These are phyloP conservation scores for Stephanodiscus minutulus DNA, from an alignment of 108 stramenopile species.

Conservation along the genomic window DNA sequence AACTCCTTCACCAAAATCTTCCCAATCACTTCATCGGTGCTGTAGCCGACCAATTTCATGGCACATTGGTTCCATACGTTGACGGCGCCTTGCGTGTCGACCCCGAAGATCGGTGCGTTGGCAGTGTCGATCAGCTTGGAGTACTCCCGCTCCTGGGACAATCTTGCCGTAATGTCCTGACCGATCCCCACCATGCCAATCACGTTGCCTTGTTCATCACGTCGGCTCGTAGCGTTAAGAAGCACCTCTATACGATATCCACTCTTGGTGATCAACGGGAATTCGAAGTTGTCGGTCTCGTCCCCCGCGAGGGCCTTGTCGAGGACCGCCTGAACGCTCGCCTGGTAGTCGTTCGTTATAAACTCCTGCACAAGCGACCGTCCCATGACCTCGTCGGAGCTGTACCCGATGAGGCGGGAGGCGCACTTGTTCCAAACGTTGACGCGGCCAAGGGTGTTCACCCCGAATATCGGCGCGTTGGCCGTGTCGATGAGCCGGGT, in stretches of 20 bases:
- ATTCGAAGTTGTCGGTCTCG: background rate
- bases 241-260: slow-evolving; percentile 43
- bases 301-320: background rate
- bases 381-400: slow-evolving; percentile 52
- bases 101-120: slow-evolving; percentile 64
- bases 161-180: slow-evolving; percentile 59
- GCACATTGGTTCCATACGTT: slow-evolving; percentile 62
- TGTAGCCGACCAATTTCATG: slow-evolving; percentile 62
- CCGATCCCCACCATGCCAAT: slow-evolving; percentile 61
- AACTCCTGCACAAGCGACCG: background rate
- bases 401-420: slow-evolving; percentile 53
- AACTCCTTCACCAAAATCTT: slow-evolving; percentile 67
- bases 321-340: background rate
- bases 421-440: slow-evolving; percentile 65
- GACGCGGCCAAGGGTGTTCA: slow-evolving; percentile 55
- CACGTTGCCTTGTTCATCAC: slow-evolving; percentile 34
- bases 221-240: slow-evolving; percentile 51
- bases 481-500: slow-evolving; percentile 57
- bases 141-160: slow-evolving; percentile 21
- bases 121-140: slow-evolving; percentile 55
- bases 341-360: background rate
- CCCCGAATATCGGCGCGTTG: slow-evolving; percentile 67
- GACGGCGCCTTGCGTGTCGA: slow-evolving; percentile 52
- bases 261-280: slow-evolving; percentile 28
- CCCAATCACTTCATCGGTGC: slow-evolving; percentile 69